Evolutionary conservation across 192 early-diverging fungal species (phyloP), one percentile per base, ranked within the genome.

Genomic region (Entomortierella lignicola): DNA sequence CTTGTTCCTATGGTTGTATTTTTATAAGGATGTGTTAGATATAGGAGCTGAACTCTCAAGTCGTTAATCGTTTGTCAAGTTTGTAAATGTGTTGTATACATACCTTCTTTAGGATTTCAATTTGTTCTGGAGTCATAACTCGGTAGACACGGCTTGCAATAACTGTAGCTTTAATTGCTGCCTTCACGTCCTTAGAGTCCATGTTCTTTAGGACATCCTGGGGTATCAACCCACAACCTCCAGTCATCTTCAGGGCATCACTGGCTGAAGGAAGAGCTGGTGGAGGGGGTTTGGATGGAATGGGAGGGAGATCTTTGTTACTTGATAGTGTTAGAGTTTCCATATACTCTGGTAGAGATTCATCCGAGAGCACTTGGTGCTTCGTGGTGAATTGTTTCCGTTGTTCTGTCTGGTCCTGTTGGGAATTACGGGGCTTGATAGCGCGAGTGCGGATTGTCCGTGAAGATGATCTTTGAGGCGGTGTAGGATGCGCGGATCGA

Each of bases 61-160:
- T 47, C 39, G 10, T 26, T 18, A 63, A 23, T 4, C 15, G 18
- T 47, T 4, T 10, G 18, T 12, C n/a, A 30, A 29, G 37, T 31
- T 26, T 25, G 61, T 6, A 55, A 25, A 65, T 15, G 37, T 12
- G 27, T 18, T 6, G 50, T 7, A 41, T 26, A 41, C 12, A 47
- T 77, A 79, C 75, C 75, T 65, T 70, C 51, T 64, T 64, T 13
- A 79, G 68, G 10, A 27, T 48, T 3, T 54, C 66, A 4, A 70
- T n/a, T 21, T 79, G 75, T 18, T 79, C 75, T 1, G 60, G 21
- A 31, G 31, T 52, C 56, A 79, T 59, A 21, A 79, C 75, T 27
- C 66, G 64, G 57, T 79, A 79, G 21, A 79, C 63, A 30, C 75
- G 75, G 32, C 75, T 79, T 20, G 62, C 47, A 15, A 69, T 50